Base-by-base conservation (phyloP, 306 rosid genomes). In the Cicer pinnatifidum region DNA sequence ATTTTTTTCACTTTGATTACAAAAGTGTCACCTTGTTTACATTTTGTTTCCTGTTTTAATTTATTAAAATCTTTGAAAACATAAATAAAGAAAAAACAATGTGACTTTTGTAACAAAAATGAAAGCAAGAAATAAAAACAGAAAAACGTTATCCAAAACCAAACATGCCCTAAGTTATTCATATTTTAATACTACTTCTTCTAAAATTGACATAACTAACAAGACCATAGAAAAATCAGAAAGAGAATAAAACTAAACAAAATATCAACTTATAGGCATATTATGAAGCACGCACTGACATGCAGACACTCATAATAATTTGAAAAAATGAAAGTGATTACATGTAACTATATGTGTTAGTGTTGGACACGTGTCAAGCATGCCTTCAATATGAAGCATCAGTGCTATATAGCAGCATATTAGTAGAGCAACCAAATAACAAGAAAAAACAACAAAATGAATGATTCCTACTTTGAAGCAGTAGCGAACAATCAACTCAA, bases 401-500 rank as follows among this genome's bases (percentile, higher is more conserved):
- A 9, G 16, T 11, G 9, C 17, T 11, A 28, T 4, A 58, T 6
- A 11, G 5, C 41, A 59, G 9, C 41, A 59, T 28, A 46, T 58
- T 59, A 65, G 19, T 17, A 50, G 35, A 1, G 62, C 16, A 12
- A 12, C 8, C 40, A 6, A 41, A 39, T 41, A 6, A 16, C 38
- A 64, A 62, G 13, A 44, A 8, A 13, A 11, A 28, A 23, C 5
- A 13, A 73, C 54, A 46, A 77, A 73, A 52, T 1, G 20, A 52
- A 74, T 11, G 45, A 77, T 23, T 57, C 93, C 17, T 85, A 91
- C 99, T 88, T 94, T 90, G 83, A 94, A 91, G 78, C 90, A 94
- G 83, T 86, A 91, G 48, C 99, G 97, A 82, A 90, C 75, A 50
- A 84, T 81, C 82, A 91, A 78, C 86, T 91, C 97, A 46, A 84